Evolutionary conservation across 1,139 yeast genomes (phyloP), one percentile per base, ranked within the genome.

Genomic region (Candida sp.): DNA sequence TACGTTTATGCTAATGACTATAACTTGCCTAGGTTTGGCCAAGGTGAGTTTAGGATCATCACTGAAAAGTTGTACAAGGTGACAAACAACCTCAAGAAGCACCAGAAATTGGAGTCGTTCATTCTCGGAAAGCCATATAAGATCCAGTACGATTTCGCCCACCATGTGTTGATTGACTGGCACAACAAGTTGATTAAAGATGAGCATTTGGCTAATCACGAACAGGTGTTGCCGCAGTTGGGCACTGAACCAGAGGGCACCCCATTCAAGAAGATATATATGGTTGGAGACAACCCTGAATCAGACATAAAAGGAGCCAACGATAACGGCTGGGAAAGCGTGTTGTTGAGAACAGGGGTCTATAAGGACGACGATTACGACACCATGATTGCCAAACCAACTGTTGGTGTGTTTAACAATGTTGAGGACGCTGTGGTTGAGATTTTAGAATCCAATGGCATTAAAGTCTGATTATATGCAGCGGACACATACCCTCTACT

Each of bases 201-300:
- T 48, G 54, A 63, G 26, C 55, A 58, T 17, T 7, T 40, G 17
- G 49, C 55, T 35, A 57, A 51, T 6, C 27, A 42, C 6, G 57
- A 61, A 6, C 69, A 70, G 34, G 59, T 70, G 37, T 63, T 73
- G 48, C 84, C 84, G 1, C 63, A 62, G 32, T 65, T 81, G 51
- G 69, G 73, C 25, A 58, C 56, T 30, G 58, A 70, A 5, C 83
- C 83, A 2, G 49, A 49, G 7, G 49, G 57, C n/a, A 63, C 77
- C 6, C 83, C 84, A 3, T 84, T 84, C 56, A 68, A 73, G 28
- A 71, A 78, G 35, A 88, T 94, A 2, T 93, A 79, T 70, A 94
- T 94, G 99, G 90, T 94, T 31, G 99, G 99, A 27, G 99, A 94
- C 69, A 94, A 94, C 67, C 98, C 98, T 2, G 94, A 87, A 28